Evolutionary conservation across 1,139 yeast genomes (phyloP).

Genomic region (Scheffersomyces segobiensis): DNA sequence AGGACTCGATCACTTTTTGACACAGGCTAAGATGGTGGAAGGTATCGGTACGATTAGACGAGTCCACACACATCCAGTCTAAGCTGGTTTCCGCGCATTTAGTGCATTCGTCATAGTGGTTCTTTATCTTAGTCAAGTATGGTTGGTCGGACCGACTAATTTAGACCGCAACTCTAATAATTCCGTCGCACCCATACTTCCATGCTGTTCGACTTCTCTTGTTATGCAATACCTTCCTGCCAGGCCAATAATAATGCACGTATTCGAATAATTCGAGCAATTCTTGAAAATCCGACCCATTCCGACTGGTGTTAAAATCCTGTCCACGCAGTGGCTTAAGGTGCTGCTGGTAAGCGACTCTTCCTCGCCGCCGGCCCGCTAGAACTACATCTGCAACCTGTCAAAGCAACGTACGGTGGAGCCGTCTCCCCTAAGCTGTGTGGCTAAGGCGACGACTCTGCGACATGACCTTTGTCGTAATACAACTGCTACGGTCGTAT

Average conservation of each 20-base stretch:
- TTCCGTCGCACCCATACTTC: too few relatives aligned
- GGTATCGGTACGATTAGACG: neutral
- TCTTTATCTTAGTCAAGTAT: neutral
- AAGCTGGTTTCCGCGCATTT: neutral
- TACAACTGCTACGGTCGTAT: neutral
- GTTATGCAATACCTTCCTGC: neutral
- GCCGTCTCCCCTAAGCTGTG: neutral
- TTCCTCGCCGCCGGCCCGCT: neutral
- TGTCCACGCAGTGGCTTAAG: neutral
- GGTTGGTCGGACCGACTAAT: neutral
- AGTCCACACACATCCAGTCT: neutral
- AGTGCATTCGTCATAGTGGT: neutral
- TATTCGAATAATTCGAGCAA: neutral
- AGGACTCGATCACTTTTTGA: neutral
- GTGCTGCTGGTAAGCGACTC: slow-evolving; percentile 9
- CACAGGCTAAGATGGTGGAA: neutral
- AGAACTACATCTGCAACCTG: too few relatives aligned
- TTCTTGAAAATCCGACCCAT: neutral
- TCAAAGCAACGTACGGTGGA: too few relatives aligned
- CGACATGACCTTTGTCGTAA: neutral
- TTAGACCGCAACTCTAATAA: neutral
- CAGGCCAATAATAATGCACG: neutral
- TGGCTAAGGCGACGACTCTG: neutral
- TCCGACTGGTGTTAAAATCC: neutral
- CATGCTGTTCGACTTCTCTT: neutral